phyloP scores from a whole-genome alignment of 805 yeast species.

The Starmerella powellii region DNA sequence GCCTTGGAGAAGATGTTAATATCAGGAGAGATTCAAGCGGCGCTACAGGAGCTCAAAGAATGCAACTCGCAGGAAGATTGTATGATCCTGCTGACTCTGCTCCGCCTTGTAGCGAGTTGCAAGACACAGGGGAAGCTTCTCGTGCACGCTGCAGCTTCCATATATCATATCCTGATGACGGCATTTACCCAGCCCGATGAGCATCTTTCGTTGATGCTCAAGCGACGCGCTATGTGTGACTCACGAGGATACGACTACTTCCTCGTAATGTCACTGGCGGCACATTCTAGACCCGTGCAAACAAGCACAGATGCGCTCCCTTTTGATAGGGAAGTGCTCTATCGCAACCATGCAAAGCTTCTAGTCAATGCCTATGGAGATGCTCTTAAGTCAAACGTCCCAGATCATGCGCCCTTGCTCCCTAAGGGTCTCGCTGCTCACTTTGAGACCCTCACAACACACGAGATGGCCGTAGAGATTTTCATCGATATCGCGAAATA shows the following conservation, averaged over 20 bases:
- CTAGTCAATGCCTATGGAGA: neutral
- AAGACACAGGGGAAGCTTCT: neutral
- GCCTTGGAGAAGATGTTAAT: constrained; percentile 1
- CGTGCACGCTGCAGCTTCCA: neutral
- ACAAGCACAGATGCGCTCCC: neutral
- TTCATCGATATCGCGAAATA: constrained; percentile 12
- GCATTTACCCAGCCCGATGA: neutral
- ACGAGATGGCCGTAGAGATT: constrained; percentile 13
- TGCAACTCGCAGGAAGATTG: constrained; percentile 17
- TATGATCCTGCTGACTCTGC: constrained; percentile 24
- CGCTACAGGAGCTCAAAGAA: neutral
- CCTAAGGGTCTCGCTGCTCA: constrained; percentile 1
- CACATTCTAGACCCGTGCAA: neutral
- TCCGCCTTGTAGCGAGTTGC: constrained; percentile 10
- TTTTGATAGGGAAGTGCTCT: neutral
- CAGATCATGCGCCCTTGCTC: neutral
- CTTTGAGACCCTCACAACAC: constrained; percentile 3
- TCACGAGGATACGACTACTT: neutral
- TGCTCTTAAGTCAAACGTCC: neutral
- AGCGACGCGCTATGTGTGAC: neutral
- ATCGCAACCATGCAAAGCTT: neutral
- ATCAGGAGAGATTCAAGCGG: constrained; percentile 5
- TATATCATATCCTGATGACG: neutral
- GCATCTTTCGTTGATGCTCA: neutral
- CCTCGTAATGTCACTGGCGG: neutral